Evolutionary conservation across 106 monocot genomes (phyloP).

Genomic region (Dactylorhiza incarnata): DNA sequence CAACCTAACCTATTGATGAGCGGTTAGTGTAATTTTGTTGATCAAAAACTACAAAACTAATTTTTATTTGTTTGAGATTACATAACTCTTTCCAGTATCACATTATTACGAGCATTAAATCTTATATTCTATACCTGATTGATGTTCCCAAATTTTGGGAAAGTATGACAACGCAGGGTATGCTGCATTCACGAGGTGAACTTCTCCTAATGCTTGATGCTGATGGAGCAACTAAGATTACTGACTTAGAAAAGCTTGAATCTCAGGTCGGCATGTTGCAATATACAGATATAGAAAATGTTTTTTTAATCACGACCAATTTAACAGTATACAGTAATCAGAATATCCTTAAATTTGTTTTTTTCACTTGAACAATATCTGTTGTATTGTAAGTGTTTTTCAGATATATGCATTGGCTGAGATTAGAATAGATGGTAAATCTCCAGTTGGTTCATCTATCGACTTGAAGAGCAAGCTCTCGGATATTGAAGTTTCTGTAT

Average conservation of each 20-base stretch:
- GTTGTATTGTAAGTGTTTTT: not conserved
- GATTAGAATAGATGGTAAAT: slow-evolving; percentile 30
- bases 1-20: not conserved
- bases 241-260: slow-evolving; percentile 94
- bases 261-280: slow-evolving; percentile 38
- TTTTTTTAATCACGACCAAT: not conserved
- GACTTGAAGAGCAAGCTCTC: slow-evolving; percentile 27
- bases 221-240: slow-evolving; percentile 96
- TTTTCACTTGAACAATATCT: not conserved
- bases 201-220: slow-evolving; percentile 98
- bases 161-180: slow-evolving; percentile 68
- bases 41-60: not conserved
- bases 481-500: slow-evolving; percentile 61
- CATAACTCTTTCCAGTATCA: not conserved
- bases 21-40: not conserved
- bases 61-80: not conserved
- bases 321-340: not conserved
- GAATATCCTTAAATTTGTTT: not conserved
- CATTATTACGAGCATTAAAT: not conserved
- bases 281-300: not conserved
- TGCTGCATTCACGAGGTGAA: slow-evolving; percentile 95
- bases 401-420: slow-evolving; percentile 46
- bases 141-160: slow-evolving; percentile 26
- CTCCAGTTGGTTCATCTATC: not conserved
- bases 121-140: slow-evolving; percentile 9